Evolutionary conservation across 306 rosid genomes (phyloP).

Genomic region (Elaeagnus macrophylla): DNA sequence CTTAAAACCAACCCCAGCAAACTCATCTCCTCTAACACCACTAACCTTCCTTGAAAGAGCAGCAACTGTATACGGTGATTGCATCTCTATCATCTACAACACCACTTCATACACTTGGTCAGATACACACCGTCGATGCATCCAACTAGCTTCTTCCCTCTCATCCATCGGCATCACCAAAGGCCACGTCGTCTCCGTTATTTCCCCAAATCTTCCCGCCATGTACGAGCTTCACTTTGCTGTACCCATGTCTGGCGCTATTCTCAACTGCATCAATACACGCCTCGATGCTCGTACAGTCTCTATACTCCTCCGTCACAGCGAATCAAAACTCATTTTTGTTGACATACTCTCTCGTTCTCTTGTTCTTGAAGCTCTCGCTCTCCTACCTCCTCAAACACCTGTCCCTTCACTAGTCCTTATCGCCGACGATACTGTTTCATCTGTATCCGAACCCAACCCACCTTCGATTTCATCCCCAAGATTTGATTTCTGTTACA

Average conservation of each 20-base stretch:
- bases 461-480: neutral
- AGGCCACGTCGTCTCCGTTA: neutral
- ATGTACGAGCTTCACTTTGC: slow-evolving; percentile 1
- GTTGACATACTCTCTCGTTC: neutral
- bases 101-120: neutral
- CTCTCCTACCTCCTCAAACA: neutral
- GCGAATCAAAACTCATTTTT: neutral
- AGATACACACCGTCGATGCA: neutral
- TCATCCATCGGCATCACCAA: neutral
- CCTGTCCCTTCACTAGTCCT: neutral
- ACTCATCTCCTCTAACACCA: neutral
- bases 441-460: too few relatives aligned
- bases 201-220: neutral
- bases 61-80: neutral
- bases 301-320: neutral
- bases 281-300: neutral
- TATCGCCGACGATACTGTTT: neutral
- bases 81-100: neutral
- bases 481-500: neutral
- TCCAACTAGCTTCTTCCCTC: neutral
- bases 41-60: neutral
- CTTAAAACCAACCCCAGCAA: neutral
- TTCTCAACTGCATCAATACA: neutral
- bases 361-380: neutral
- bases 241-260: neutral